Evolutionary conservation across 2,329 filamentous ascomycete genomes (phyloP), one percentile per base, ranked within the genome.

Genomic region (Colletotrichum higginsianum): DNA sequence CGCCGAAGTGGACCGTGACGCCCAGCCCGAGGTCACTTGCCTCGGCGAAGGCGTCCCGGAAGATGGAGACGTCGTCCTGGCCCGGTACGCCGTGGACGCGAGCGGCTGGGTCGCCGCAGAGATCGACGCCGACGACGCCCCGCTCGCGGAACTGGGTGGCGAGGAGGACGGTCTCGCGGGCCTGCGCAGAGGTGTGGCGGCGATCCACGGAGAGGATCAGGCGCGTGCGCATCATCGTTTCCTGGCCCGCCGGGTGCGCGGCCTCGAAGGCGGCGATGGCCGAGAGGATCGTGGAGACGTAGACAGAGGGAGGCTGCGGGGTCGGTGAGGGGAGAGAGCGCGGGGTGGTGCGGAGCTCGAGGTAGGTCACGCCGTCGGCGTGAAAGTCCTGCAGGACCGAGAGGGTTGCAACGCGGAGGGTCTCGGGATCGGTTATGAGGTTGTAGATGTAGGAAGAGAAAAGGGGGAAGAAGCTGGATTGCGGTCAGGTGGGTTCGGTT

Each of bases 381-480:
- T 88, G 84, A 77, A 96, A 97, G 76, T 90, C 87, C 23, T 83
- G 72, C 8, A 94, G 85, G 55, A 95, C 93, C 6, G 88, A 86
- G 52, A 82, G 84, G 1, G 93, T 94, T 35, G 92, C 89, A 75
- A 89, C 86, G 50, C 82, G 83, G 58, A 94, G 82, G 74, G 90
- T 89, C 4, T 85, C 80, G 13, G 86, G 80, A 76, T 93, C 89
- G 76, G 89, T 90, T 81, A 93, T 88, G 46, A 97, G 90, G 70
- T 88, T 86, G 82, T 96, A 96, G 75, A 95, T 96, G 79, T 94
- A 94, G 53, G 87, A 91, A 35, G 91, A 92, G 82, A 96, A 96
- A 18, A 95, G 86, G 2, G 91, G 91, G 78, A 95, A 95, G 86
- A 95, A 94, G 50, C 92, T 92, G 61, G 21, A 1, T 5, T 6